Evolutionary conservation across 225 moss, liverwort and hornwort species (phyloP), one percentile per base, ranked within the genome.

Genomic region (Pleurozium schreberi): DNA sequence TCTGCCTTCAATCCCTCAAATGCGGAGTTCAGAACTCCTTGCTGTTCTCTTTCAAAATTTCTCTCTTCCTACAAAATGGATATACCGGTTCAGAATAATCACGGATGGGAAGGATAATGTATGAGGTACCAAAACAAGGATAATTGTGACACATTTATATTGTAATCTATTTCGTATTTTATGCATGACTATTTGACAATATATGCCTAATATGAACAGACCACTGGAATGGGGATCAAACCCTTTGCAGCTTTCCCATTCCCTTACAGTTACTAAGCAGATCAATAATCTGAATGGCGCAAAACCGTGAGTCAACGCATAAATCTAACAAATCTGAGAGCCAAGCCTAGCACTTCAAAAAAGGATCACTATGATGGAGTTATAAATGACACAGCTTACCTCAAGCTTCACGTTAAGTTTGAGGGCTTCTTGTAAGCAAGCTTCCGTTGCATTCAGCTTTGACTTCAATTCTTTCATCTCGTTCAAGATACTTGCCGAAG

Each of bases 1-100:
- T 94, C 94, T 36, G 82, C 65, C 83, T 91, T 91, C 47, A 94
- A 88, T n/a, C 85, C 89, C 82, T 92, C 89, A 40, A 94, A 94
- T 62, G 85, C 92, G 60, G 86, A 85, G 73, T 87, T 89, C 47
- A 91, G 78, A 83, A 92, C 84, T 67, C 73, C 90, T 90, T 91
- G 92, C 75, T 91, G 83, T 79, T 87, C 82, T 80, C 55, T 90
- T 79, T 89, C 88, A 64, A 85, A 40, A 26, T 89, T 85, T 83
- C 75, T 91, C 74, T 92, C 94, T 78, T 87, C 89, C 94, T 94
- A 88, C 57, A 91, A 45, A 60, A 76, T 76, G 30, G 38, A 69
- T 47, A 85, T 80, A 45, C 38, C 21, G 74, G 12, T 64, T 81
- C 71, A 50, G 40, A 69, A 82, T 40, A 89, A 61, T 50, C 62